These are phyloP conservation scores for Scheffersomyces segobiensis DNA, from an alignment of 1,139 yeast genomes.

Conservation along the genomic window DNA sequence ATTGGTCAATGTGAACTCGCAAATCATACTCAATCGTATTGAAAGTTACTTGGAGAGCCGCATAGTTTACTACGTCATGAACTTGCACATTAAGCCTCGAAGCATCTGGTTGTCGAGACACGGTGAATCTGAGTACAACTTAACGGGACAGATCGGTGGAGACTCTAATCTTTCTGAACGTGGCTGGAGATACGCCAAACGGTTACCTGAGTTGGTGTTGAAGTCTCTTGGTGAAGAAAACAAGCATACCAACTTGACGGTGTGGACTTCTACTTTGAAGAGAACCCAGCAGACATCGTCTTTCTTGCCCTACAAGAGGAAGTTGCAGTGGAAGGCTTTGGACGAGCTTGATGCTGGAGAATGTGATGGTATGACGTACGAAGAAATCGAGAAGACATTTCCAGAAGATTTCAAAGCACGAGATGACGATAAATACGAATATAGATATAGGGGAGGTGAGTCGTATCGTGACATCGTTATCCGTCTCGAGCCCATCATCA, in stretches of 20 bases:
- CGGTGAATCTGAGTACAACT: slow-evolving; percentile 90
- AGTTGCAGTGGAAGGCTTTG: slow-evolving; percentile 92
- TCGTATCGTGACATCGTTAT: slow-evolving; percentile 94
- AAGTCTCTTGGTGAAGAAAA: slow-evolving; percentile 72
- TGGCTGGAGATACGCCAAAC: slow-evolving; percentile 82
- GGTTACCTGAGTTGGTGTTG: slow-evolving; percentile 75
- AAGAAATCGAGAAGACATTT: slow-evolving; percentile 71
- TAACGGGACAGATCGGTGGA: slow-evolving; percentile 95
- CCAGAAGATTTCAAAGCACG: slow-evolving; percentile 96
- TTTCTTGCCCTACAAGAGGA: slow-evolving; percentile 70
- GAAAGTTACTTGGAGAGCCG: slow-evolving; percentile 89
- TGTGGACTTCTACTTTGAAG: slow-evolving; percentile 93
- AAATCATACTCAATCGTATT: slow-evolving; percentile 82
- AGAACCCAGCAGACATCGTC: slow-evolving; percentile 95
- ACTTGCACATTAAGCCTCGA: slow-evolving; percentile 88
- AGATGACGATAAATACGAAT: slow-evolving; percentile 93
- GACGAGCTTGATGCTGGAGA: slow-evolving; percentile 98
- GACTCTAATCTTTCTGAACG: slow-evolving; percentile 86
- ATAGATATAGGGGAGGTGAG: slow-evolving; percentile 96
- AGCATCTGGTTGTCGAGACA: slow-evolving; percentile 92
- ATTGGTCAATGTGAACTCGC: slow-evolving; percentile 82
- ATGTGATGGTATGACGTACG: slow-evolving; percentile 93
- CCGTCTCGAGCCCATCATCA: slow-evolving; percentile 91
- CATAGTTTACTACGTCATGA: slow-evolving; percentile 94
- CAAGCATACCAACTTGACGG: slow-evolving; percentile 67